phyloP scores from a whole-genome alignment of 2,329 filamentous ascomycete genomes.

The Fusarium irregulare region DNA sequence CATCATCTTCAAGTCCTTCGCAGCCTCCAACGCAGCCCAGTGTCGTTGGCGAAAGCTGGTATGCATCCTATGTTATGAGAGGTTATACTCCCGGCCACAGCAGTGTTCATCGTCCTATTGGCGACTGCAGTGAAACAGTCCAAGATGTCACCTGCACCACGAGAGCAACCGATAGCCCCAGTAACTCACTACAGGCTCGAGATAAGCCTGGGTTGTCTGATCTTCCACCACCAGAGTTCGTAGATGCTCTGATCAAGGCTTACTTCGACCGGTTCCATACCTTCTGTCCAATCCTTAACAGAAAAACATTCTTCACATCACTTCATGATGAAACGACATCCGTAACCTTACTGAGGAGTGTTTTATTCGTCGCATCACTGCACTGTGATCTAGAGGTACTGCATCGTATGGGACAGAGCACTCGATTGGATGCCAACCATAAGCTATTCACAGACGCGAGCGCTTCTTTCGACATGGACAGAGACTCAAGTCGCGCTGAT shows the following conservation, averaged over 20 bases:
- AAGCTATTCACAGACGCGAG: neutral
- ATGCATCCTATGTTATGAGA: constrained; percentile 3
- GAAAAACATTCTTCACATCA: neutral
- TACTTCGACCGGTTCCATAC: constrained; percentile 12
- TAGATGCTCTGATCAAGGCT: neutral
- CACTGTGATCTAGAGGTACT: constrained; percentile 9
- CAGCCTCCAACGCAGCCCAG: neutral
- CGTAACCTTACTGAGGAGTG: neutral
- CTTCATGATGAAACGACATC: neutral
- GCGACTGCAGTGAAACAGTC: neutral
- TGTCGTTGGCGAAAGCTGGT: constrained; percentile 5
- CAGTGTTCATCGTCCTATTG: neutral
- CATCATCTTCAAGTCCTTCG: neutral
- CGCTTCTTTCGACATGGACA: neutral
- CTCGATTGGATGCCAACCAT: constrained; percentile 6
- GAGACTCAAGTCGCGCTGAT: neutral
- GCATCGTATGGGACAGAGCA: constrained; percentile 12
- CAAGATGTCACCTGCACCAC: neutral
- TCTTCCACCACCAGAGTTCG: neutral
- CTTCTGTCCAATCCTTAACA: neutral
- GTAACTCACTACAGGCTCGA: accelerated
- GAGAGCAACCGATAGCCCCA: accelerated
- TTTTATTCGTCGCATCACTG: constrained; percentile 6
- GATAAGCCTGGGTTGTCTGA: neutral
- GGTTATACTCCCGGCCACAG: constrained; percentile 7